These are phyloP conservation scores for Saccharomyces hybrid DNA, from an alignment of 1,139 yeast genomes.

Conservation along the genomic window DNA sequence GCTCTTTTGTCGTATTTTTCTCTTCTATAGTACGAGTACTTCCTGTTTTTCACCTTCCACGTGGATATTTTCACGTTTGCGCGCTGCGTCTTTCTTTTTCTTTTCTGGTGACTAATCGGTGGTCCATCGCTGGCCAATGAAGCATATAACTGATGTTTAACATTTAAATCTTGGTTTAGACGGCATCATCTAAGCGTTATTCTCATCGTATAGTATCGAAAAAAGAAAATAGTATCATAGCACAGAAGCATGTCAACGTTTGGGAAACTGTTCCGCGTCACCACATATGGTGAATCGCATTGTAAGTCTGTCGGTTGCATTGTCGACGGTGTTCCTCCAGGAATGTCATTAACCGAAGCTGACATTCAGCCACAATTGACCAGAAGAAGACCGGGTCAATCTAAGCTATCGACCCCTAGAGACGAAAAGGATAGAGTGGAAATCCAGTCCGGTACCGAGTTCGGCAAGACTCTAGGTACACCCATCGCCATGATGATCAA, in stretches of 20 bases:
- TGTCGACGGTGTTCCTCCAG: slow-evolving; percentile 97
- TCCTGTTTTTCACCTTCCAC: background rate
- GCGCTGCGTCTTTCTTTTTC: slow-evolving; percentile 1
- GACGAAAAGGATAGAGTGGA: slow-evolving; percentile 88
- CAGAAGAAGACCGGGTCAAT: slow-evolving; percentile 96
- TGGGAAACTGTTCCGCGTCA: slow-evolving; percentile 60
- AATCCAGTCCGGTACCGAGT: slow-evolving; percentile 92
- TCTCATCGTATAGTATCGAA: background rate
- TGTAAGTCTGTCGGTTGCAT: slow-evolving; percentile 98
- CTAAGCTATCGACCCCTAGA: slow-evolving; percentile 86
- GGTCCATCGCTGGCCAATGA: background rate
- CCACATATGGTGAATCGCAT: slow-evolving; percentile 97
- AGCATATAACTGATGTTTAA: background rate
- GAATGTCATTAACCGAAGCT: slow-evolving; percentile 69
- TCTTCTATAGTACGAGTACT: background rate
- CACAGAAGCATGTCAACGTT: slow-evolving; percentile 48
- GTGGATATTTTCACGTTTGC: background rate
- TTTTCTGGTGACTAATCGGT: background rate
- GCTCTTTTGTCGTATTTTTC: background rate
- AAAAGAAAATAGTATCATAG: background rate
- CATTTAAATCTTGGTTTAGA: background rate
- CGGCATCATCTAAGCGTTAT: background rate
- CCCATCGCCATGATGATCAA: slow-evolving; percentile 90
- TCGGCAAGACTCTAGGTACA: slow-evolving; percentile 85
- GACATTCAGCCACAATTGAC: slow-evolving; percentile 94